phyloP scores from a whole-genome alignment of 257 asterid genomes.

The Solanum etuberosum region DNA sequence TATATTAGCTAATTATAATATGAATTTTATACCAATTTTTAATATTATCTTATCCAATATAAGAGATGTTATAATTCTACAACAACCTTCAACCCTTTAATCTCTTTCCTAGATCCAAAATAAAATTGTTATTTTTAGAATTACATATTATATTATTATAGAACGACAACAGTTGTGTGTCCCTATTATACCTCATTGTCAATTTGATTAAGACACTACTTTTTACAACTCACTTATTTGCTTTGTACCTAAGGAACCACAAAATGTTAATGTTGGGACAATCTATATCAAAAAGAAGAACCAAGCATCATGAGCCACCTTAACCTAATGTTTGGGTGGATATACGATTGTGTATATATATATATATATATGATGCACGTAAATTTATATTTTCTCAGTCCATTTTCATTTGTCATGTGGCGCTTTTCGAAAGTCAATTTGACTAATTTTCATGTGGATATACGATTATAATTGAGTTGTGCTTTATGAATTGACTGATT shows the following conservation, averaged over 20 bases:
- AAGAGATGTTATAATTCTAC: background rate
- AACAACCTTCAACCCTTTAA: background rate
- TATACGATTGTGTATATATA: too few species aligned
- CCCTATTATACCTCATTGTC: background rate
- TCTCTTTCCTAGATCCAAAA: background rate
- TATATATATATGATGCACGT: background rate
- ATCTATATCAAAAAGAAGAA: background rate
- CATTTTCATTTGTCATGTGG: too few species aligned
- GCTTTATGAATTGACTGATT: background rate
- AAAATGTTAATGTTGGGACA: background rate
- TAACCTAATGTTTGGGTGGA: background rate
- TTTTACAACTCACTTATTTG: background rate
- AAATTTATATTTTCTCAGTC: too few species aligned
- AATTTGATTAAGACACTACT: background rate
- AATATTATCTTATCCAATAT: background rate
- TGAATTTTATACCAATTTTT: too few species aligned
- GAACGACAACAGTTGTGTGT: background rate
- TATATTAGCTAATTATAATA: too few species aligned
- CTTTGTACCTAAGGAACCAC: background rate
- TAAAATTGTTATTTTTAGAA: background rate
- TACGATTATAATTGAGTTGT: background rate
- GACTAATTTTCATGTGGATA: too few species aligned
- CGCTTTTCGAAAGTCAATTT: too few species aligned
- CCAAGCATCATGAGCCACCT: background rate
- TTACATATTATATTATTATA: background rate